Base-by-base conservation (phyloP, 805 yeast genomes). In the Starmera dryadoides region DNA sequence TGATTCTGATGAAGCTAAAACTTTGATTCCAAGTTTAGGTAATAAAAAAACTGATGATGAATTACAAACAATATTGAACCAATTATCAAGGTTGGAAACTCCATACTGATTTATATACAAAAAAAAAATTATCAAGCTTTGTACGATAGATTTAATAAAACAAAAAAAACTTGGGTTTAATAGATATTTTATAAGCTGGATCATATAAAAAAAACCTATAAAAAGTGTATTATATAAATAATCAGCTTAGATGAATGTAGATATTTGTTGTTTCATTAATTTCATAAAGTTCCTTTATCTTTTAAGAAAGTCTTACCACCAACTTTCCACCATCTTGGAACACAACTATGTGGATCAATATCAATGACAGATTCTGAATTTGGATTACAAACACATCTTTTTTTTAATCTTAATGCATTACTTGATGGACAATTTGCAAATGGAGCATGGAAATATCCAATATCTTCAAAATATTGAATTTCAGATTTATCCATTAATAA, bases 1-100 rank as follows among this genome's bases (percentile, higher is more conserved):
- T 56, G 97, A 91, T 46, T 88, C 95, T 6, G 98, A 86, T 56
- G 98, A 93, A 67, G 98, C 98, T 29, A 86, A 86, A 63, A 86
- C 96, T 15, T 70, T 93, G 53, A 81, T 93, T 42, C 97, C 98
- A 35, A 84, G 95, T 60, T 71, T 93, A 55, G 73, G 76, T 19
- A 77, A 73, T 44, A 89, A 89, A 60, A 87, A 85, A 38, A 75
- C 84, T 9, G 95, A 88, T 48, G 84, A 85, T 33, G 97, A 89
- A 55, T 66, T 93, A 43, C 95, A 88, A 60, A 79, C 86, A 35
- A 73, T 91, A 41, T 69, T 93, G 49, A 94, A 89, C 49, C 96
- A 93, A 66, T 70, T 91, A 55, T 77, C 95, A 48, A 77, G 77
- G 52, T 59, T 75, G 38, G 81, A 75, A 49, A 72, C 72, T 11